Evolutionary conservation across 495 filamentous ascomycete species (phyloP).

Genomic region (Chlorociboria aeruginascens): DNA sequence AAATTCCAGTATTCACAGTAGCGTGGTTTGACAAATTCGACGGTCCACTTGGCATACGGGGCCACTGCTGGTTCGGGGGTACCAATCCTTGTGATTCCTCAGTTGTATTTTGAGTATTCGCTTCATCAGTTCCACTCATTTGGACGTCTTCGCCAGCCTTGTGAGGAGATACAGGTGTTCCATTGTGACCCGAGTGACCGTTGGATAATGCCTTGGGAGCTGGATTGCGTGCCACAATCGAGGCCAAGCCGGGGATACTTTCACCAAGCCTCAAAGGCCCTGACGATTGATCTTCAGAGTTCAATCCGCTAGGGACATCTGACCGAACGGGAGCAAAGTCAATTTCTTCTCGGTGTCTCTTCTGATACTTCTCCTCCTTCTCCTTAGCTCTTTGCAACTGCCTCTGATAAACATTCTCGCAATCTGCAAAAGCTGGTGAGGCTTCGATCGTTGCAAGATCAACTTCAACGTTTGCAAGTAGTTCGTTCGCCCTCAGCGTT

Average conservation of each 20-base stretch:
- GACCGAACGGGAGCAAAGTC: slow-evolving; percentile 13
- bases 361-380: slow-evolving; percentile 47
- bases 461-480: slow-evolving; percentile 82
- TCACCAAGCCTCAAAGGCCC: slow-evolving; percentile 53
- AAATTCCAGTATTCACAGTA: slow-evolving; percentile 29
- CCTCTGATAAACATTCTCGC: slow-evolving; percentile 61
- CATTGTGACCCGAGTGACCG: slow-evolving; percentile 50
- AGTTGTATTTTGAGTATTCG: slow-evolving; percentile 28
- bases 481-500: slow-evolving; percentile 74
- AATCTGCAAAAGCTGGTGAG: slow-evolving; percentile 55
- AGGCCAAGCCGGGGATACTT: slow-evolving; percentile 34
- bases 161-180: slow-evolving; percentile 43
- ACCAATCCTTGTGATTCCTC: slow-evolving; percentile 20
- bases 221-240: slow-evolving; percentile 3
- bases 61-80: slow-evolving; percentile 10
- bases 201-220: slow-evolving; percentile 40
- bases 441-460: slow-evolving; percentile 63
- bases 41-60: slow-evolving; percentile 20
- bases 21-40: slow-evolving; percentile 3
- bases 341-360: slow-evolving; percentile 35
- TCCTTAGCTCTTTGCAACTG: slow-evolving; percentile 59
- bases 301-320: slow-evolving; percentile 5
- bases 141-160: slow-evolving; percentile 36
- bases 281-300: slow-evolving; percentile 10
- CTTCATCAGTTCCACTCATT: slow-evolving; percentile 47